Evolutionary conservation across 805 yeast genomes (phyloP).

Genomic region (Wickerhamiella qilinensis): DNA sequence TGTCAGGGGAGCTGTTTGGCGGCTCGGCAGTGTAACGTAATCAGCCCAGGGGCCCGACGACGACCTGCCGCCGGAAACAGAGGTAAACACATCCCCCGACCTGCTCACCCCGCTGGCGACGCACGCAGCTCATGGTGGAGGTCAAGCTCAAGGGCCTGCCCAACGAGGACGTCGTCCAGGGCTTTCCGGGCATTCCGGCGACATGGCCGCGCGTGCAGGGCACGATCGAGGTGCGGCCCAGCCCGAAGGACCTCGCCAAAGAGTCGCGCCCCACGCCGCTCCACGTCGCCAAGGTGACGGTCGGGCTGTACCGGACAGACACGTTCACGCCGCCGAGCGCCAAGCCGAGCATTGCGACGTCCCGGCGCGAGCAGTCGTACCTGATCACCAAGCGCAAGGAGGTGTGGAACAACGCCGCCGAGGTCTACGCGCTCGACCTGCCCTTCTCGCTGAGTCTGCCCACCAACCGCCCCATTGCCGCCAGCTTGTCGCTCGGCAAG

Average conservation of each 20-base stretch:
- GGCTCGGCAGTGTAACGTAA: too few species aligned
- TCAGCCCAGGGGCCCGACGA: too few species aligned
- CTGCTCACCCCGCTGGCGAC: too few species aligned
- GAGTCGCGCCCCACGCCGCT: constrained; percentile 13
- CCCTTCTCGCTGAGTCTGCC: constrained; percentile 25
- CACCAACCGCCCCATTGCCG: constrained; percentile 20
- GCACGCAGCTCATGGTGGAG: constrained; percentile 1
- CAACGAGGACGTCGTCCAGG: constrained; percentile 26
- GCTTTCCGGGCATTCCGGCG: constrained; percentile 29
- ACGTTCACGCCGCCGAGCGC: constrained; percentile 21
- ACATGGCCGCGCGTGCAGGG: constrained; percentile 28
- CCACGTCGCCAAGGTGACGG: constrained; percentile 16
- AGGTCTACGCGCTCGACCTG: constrained; percentile 22
- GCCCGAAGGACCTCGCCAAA: constrained; percentile 3
- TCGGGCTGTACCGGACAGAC: constrained; percentile 27
- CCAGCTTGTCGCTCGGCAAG: constrained; percentile 20
- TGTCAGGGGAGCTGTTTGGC: too few species aligned
- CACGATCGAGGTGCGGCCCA: constrained; percentile 22
- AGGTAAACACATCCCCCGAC: too few species aligned
- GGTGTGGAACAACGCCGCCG: constrained; percentile 10
- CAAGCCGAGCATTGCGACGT: constrained; percentile 18
- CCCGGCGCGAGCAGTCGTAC: constrained; percentile 22
- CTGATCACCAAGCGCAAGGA: constrained; percentile 20
- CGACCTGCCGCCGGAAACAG: too few species aligned
- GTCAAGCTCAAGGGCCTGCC: constrained; percentile 23